Evolutionary conservation across 371 early-diverging fungal species (phyloP).

Genomic region (Mortierella sp.): DNA sequence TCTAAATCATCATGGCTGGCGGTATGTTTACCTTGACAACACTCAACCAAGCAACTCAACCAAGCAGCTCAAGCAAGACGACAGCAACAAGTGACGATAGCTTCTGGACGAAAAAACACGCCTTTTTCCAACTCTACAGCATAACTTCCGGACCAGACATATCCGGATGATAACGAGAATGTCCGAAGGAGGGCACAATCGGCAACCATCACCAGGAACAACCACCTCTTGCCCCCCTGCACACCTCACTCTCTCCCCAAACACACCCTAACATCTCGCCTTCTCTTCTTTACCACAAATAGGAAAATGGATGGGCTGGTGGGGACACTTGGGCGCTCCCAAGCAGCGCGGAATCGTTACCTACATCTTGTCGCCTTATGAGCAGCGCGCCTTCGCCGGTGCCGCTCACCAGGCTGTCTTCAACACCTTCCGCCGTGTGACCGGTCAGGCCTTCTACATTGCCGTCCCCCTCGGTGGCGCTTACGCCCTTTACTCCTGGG

Average conservation of each 20-base stretch:
- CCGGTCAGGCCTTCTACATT: slow-evolving; percentile 81
- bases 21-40: slow-evolving; percentile 12
- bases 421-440: slow-evolving; percentile 83
- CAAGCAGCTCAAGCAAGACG: neutral
- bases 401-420: slow-evolving; percentile 79
- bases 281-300: neutral
- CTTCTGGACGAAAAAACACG: neutral
- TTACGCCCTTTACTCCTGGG: slow-evolving; percentile 73
- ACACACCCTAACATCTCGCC: slow-evolving; percentile 5
- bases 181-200: slow-evolving; percentile 3
- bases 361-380: slow-evolving; percentile 84
- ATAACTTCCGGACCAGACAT: neutral
- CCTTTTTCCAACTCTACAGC: neutral
- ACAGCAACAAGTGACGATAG: neutral
- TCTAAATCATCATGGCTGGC: slow-evolving; percentile 37
- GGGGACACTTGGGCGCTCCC: slow-evolving; percentile 84
- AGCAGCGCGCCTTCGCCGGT: slow-evolving; percentile 85
- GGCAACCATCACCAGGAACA: neutral
- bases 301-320: slow-evolving; percentile 71
- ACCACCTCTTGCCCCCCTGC: too few species aligned
- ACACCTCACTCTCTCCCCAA: neutral
- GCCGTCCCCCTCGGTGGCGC: slow-evolving; percentile 75
- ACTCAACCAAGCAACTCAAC: too few species aligned
- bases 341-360: slow-evolving; percentile 82
- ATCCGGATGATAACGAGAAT: slow-evolving; percentile 12